phyloP scores from a whole-genome alignment of 139 green algal genomes.

The Chlorella sorokiniana region DNA sequence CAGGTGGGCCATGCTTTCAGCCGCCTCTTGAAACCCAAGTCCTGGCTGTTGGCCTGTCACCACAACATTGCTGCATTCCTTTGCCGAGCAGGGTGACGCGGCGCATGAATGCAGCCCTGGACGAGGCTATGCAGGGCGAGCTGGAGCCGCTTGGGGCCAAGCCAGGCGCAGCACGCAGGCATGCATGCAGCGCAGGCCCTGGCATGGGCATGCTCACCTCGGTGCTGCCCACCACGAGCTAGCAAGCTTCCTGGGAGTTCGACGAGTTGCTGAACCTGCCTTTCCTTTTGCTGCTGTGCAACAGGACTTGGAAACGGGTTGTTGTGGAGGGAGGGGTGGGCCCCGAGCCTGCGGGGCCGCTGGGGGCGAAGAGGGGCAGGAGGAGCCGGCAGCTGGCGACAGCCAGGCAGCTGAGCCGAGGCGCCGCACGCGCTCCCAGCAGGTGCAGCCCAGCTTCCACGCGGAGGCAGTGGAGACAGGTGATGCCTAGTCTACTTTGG shows the following conservation, averaged over 20 bases:
- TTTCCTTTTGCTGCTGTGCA: not conserved
- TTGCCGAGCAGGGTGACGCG: not conserved
- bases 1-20: too few relatives aligned
- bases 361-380: not conserved
- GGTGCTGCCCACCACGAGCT: not conserved
- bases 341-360: not conserved
- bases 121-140: not conserved
- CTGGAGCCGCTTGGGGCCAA: not conserved
- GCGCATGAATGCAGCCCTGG: not conserved
- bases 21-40: too few relatives aligned
- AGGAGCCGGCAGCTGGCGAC: not conserved
- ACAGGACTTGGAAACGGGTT: conserved; percentile 8
- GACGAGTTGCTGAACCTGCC: not conserved
- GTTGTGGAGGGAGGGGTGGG: conserved; percentile 2
- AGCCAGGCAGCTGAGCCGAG: not conserved
- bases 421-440: not conserved
- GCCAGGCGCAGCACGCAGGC: not conserved
- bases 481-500: not conserved
- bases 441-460: not conserved
- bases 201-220: not conserved
- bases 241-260: not conserved
- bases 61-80: too few relatives aligned
- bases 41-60: too few relatives aligned
- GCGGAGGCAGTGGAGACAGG: not conserved
- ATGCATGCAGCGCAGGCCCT: not conserved